Conservation (phyloP, 2,329 filamentous ascomycete species). For the Claviceps sp. region DNA sequence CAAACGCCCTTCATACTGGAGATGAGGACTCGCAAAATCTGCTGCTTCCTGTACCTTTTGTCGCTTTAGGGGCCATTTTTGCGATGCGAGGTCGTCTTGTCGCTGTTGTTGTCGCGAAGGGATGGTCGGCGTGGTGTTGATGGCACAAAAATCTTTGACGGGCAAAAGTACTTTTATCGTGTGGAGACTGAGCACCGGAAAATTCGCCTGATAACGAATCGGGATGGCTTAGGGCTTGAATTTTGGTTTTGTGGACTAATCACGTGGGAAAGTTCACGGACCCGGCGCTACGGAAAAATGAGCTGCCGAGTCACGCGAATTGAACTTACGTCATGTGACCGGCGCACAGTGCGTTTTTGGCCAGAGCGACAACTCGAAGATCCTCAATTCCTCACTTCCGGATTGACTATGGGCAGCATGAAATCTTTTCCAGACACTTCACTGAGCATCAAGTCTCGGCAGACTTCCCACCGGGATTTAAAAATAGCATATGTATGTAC, state of each 20-base stretch:
- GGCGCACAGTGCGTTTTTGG: no score
- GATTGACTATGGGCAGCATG: no score
- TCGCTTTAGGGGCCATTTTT: neutral
- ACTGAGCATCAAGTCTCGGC: no score
- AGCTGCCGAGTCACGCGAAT: neutral
- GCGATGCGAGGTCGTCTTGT: neutral
- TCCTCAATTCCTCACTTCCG: no score
- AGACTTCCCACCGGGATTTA: no score
- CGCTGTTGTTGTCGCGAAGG: neutral
- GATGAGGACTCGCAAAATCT: conserved; percentile 63
- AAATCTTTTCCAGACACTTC: no score
- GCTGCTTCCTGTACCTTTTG: conserved; percentile 33
- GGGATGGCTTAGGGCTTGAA: neutral
- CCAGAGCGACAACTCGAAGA: no score
- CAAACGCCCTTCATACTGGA: conserved; percentile 46
- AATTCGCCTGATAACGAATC: neutral
- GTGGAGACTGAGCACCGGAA: neutral
- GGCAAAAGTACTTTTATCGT: neutral
- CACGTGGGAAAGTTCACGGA: neutral
- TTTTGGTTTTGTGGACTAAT: neutral
- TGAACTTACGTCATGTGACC: no score
- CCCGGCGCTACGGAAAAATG: neutral
- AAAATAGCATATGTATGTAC: no score
- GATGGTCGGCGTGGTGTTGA: neutral
- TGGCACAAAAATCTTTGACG: neutral